Evolutionary conservation across 2,329 filamentous ascomycete genomes (phyloP).

Genomic region (Ilyonectria destructans): DNA sequence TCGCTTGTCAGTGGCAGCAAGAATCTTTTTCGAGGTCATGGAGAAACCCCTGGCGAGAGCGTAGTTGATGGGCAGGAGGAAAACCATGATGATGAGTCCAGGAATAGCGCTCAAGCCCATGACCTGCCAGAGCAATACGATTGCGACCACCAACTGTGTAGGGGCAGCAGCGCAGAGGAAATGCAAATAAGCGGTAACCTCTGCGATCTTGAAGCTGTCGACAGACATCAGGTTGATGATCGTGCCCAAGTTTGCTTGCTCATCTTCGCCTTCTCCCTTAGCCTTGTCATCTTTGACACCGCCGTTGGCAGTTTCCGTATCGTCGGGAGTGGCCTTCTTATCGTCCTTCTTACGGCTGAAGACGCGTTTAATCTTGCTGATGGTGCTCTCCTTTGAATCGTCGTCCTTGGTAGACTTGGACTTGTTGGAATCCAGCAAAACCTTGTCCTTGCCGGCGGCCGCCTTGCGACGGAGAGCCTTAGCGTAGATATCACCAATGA

Average conservation of each 20-base stretch:
- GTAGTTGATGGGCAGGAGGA: constrained; percentile 93
- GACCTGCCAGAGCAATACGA: constrained; percentile 88
- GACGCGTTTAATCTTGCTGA: constrained; percentile 68
- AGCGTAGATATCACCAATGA: constrained; percentile 97
- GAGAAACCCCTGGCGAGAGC: constrained; percentile 89
- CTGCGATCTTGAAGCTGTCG: constrained; percentile 98
- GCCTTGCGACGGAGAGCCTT: constrained; percentile 95
- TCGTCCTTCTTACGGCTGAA: constrained; percentile 75
- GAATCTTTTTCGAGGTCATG: constrained; percentile 89
- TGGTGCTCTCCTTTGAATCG: constrained; percentile 57
- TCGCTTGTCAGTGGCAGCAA: constrained; percentile 93
- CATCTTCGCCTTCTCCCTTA: constrained; percentile 64
- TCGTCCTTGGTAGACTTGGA: constrained; percentile 56
- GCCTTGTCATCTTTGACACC: constrained; percentile 56
- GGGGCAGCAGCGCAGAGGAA: constrained; percentile 95
- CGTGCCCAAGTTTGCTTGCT: constrained; percentile 94
- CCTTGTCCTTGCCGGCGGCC: constrained; percentile 82
- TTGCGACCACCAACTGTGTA: constrained; percentile 86
- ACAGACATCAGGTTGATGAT: constrained; percentile 99
- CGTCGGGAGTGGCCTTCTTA: constrained; percentile 57
- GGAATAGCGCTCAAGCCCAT: constrained; percentile 95
- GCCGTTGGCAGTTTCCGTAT: constrained; percentile 55
- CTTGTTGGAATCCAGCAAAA: constrained; percentile 71
- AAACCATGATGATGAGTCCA: constrained; percentile 90
- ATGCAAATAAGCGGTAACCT: constrained; percentile 94